Conservation (phyloP, 2,329 filamentous ascomycete species). For the Xylaria sp. region DNA sequence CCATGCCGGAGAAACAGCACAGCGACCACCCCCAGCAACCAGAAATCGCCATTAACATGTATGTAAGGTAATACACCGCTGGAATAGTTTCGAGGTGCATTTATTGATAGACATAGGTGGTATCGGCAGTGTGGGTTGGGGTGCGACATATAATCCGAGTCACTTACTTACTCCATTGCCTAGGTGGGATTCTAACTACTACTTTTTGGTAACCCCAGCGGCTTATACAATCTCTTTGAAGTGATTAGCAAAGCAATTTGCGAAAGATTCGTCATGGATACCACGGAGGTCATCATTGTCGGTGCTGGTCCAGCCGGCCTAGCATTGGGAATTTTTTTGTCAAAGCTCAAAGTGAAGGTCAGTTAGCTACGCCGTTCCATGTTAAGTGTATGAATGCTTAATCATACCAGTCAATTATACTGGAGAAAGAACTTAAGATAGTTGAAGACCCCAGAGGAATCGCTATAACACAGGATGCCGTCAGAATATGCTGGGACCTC, state of each 20-base stretch:
- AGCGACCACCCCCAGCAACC: neutral
- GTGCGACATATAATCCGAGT: neutral
- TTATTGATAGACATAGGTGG: neutral
- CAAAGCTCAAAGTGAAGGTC: conserved; percentile 42
- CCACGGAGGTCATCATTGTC: conserved; percentile 45
- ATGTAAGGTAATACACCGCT: neutral
- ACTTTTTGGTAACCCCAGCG: neutral
- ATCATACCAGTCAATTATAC: conserved; percentile 37
- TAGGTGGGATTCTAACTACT: neutral
- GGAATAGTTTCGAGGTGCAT: neutral
- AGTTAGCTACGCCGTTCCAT: conserved; percentile 4
- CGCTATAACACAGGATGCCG: conserved; percentile 42
- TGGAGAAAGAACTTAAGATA: conserved; percentile 44
- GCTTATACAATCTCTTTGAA: neutral
- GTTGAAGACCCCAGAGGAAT: conserved; percentile 44
- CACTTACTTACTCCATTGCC: neutral
- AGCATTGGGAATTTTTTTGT: conserved; percentile 40
- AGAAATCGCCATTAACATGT: neutral
- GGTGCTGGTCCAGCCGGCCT: conserved; percentile 45
- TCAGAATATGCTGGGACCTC: conserved; percentile 44
- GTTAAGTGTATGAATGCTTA: conserved; percentile 3
- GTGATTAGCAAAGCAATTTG: neutral
- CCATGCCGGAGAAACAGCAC: conserved; percentile 19
- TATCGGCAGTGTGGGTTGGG: neutral
- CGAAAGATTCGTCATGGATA: conserved; percentile 34